A percentile compares a stretch with the other conserved stretches of the same genome.
These are phyloP conservation scores for Diaporthe sp. DNA, from an alignment of 2,329 filamentous ascomycete species.

Conservation along the genomic window DNA sequence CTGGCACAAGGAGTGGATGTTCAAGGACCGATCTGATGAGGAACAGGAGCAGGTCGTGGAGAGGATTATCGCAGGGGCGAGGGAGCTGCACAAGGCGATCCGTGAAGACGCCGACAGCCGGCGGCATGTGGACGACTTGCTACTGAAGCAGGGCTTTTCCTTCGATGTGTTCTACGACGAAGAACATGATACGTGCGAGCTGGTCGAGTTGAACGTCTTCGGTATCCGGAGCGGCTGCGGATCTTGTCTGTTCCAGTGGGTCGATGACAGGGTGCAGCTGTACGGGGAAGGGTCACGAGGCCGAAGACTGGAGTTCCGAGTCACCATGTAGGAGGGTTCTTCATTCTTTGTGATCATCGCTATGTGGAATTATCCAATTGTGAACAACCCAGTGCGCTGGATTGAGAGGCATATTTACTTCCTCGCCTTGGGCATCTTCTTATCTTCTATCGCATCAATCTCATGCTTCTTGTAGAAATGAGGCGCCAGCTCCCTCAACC, in stretches of 20 bases:
- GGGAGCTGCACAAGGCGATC: not conserved
- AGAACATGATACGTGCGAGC: not conserved
- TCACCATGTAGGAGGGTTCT: not conserved
- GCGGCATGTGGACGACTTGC: not conserved
- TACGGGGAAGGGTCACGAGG: not conserved
- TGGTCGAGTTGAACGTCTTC: slow-evolving; percentile 13
- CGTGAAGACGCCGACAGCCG: not conserved
- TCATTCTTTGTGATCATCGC: no score
- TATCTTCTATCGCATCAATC: slow-evolving; percentile 84
- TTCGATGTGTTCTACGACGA: slow-evolving; percentile 8
- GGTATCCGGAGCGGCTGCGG: slow-evolving; percentile 8
- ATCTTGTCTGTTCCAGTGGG: not conserved
- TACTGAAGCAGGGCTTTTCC: not conserved
- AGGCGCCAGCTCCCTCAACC: slow-evolving; percentile 90
- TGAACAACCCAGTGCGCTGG: not conserved
- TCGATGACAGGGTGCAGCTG: not conserved
- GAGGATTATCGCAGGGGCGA: not conserved
- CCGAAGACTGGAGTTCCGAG: not conserved
- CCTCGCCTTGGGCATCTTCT: slow-evolving; percentile 65
- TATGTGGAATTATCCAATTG: not conserved
- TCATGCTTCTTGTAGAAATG: slow-evolving; percentile 96
- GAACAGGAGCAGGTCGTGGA: not conserved
- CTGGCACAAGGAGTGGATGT: not conserved
- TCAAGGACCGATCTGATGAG: not conserved
- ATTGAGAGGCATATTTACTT: slow-evolving; percentile 28